Evolutionary conservation across 441 rosid species (phyloP).

Genomic region (Euphorbia corollata): DNA sequence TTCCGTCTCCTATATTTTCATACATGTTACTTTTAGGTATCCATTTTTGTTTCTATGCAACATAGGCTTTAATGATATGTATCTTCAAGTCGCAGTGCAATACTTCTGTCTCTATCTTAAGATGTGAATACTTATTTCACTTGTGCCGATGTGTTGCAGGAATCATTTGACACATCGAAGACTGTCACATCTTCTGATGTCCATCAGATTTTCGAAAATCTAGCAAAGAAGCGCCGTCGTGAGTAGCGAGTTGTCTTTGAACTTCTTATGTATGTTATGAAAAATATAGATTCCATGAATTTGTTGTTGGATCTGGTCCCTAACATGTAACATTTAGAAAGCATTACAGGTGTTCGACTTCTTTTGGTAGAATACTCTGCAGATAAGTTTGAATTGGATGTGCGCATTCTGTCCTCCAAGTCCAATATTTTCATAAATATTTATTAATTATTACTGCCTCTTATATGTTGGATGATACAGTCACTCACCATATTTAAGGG

Average conservation of each 20-base stretch:
- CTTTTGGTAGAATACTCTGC: not conserved
- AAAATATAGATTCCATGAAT: conserved; percentile 7
- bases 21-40: too few relatives aligned
- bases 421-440: too few relatives aligned
- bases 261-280: not conserved
- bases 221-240: conserved; percentile 71
- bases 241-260: conserved; percentile 28
- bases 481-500: too few relatives aligned
- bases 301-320: conserved; percentile 16
- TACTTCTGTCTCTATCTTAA: too few relatives aligned
- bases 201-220: conserved; percentile 76
- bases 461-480: too few relatives aligned
- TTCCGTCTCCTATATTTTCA: too few relatives aligned
- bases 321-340: not conserved
- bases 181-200: conserved; percentile 72
- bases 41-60: too few relatives aligned
- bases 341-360: not conserved
- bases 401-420: too few relatives aligned
- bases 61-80: not conserved
- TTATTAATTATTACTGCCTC: too few relatives aligned
- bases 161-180: conserved; percentile 66
- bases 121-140: too few relatives aligned
- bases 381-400: not conserved
- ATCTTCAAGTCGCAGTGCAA: not conserved
- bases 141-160: conserved; percentile 32